phyloP scores from a whole-genome alignment of 1,284 basidiomycete genomes.

The Paramarasmius palmivorus region DNA sequence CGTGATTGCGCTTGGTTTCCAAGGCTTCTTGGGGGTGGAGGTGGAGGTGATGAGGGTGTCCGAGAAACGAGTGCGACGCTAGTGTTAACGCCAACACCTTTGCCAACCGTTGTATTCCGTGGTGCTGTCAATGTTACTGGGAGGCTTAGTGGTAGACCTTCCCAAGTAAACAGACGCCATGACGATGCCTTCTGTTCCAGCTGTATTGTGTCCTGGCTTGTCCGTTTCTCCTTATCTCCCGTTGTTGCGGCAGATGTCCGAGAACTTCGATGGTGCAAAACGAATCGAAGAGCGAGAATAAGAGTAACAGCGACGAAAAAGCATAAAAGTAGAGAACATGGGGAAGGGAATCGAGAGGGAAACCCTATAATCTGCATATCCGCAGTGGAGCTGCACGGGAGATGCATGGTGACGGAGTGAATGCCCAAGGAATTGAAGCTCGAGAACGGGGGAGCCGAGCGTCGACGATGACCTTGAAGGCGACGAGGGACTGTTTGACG shows the following conservation, averaged over 20 bases:
- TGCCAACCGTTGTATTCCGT: slow-evolving; percentile 19
- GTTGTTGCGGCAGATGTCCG: background rate
- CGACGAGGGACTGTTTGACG: slow-evolving; percentile 5
- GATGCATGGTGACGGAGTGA: slow-evolving; percentile 12
- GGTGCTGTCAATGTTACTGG: slow-evolving; percentile 27
- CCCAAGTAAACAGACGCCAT: slow-evolving; percentile 36
- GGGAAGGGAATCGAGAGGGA: slow-evolving; percentile 9
- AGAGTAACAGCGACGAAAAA: slow-evolving; percentile 4
- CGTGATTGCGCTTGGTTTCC: slow-evolving; percentile 9
- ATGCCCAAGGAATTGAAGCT: background rate
- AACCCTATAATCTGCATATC: slow-evolving; percentile 13
- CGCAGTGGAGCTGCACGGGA: slow-evolving; percentile 13
- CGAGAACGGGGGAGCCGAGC: background rate
- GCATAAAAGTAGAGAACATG: slow-evolving; percentile 8
- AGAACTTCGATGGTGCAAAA: background rate
- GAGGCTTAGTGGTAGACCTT: slow-evolving; percentile 31
- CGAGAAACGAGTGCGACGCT: slow-evolving; percentile 11
- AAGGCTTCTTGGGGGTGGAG: slow-evolving; percentile 3
- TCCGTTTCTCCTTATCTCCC: slow-evolving; percentile 7
- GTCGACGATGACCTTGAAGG: background rate
- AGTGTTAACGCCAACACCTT: slow-evolving; percentile 26
- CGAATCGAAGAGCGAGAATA: slow-evolving; percentile 4
- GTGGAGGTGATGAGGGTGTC: background rate
- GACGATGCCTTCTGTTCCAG: slow-evolving; percentile 23
- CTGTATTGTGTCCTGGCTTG: slow-evolving; percentile 3